phyloP scores from a whole-genome alignment of 129 eudicot genomes.

The Pittosporum tobira region DNA sequence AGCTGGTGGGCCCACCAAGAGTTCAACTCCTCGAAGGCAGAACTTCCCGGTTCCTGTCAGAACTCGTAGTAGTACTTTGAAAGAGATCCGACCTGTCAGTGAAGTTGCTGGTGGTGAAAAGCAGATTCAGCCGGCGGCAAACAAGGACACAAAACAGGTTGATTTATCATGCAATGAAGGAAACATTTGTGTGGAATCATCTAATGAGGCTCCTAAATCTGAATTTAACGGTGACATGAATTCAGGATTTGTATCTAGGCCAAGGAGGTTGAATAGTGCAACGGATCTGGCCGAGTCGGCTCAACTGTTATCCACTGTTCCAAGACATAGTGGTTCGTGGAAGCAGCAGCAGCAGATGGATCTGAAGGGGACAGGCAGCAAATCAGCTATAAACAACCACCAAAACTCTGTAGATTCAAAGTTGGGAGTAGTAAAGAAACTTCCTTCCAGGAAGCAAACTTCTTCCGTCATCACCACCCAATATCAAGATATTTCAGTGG shows the following conservation, averaged over 20 bases:
- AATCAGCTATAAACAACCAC: slow-evolving; percentile 36
- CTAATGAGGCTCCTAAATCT: slow-evolving; percentile 59
- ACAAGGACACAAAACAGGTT: slow-evolving; percentile 47
- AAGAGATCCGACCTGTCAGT: slow-evolving; percentile 36
- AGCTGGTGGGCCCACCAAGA: slow-evolving; percentile 64
- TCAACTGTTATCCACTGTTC: slow-evolving; percentile 31
- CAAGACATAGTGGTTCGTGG: slow-evolving; percentile 51
- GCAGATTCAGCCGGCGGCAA: slow-evolving; percentile 31
- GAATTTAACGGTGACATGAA: slow-evolving; percentile 48
- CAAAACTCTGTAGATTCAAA: slow-evolving; percentile 42
- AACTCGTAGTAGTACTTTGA: slow-evolving; percentile 55
- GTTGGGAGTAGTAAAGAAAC: slow-evolving; percentile 40
- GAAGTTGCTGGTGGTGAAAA: slow-evolving; percentile 49
- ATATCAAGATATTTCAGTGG: slow-evolving; percentile 85
- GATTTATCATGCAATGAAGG: slow-evolving; percentile 50
- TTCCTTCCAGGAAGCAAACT: slow-evolving; percentile 71
- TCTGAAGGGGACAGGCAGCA: slow-evolving; percentile 35
- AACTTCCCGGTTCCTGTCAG: slow-evolving; percentile 48
- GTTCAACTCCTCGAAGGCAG: slow-evolving; percentile 76
- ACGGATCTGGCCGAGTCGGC: slow-evolving; percentile 41
- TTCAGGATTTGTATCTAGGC: slow-evolving; percentile 39
- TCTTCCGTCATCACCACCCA: slow-evolving; percentile 29
- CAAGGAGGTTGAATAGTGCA: slow-evolving; percentile 47
- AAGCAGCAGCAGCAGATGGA: slow-evolving; percentile 57
- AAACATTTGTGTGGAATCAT: slow-evolving; percentile 43